Percentiles rank a stretch among this genome's conserved stretches.
phyloP scores from a whole-genome alignment of 768 basidiomycete genomes.

The Boletales sp. region DNA sequence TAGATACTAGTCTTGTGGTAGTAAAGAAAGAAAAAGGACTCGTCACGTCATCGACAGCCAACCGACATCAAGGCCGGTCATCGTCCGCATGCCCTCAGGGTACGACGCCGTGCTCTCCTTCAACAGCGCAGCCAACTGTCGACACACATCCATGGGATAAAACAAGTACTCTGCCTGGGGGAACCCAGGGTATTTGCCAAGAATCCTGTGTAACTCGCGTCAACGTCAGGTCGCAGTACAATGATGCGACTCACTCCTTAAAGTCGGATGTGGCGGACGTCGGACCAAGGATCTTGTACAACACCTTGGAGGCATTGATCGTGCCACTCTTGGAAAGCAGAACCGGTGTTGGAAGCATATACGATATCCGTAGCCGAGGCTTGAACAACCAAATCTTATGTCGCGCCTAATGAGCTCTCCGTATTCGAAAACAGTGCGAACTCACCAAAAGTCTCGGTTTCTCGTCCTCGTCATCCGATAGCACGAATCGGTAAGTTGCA shows the following conservation, averaged over 20 bases:
- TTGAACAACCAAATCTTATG: constrained; percentile 92
- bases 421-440: neutral
- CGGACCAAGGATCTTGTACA: constrained; percentile 77
- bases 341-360: constrained; percentile 52
- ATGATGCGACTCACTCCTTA: constrained; percentile 15
- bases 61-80: constrained; percentile 81
- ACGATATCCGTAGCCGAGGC: constrained; percentile 78
- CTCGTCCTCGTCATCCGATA: constrained; percentile 86
- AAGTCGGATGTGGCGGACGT: constrained; percentile 39
- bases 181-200: constrained; percentile 75
- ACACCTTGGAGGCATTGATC: constrained; percentile 73
- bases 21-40: no score
- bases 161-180: constrained; percentile 85
- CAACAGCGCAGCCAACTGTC: constrained; percentile 63
- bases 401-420: neutral
- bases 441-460: constrained; percentile 74
- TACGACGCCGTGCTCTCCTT: constrained; percentile 77
- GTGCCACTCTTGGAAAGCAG: constrained; percentile 59
- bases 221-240: neutral
- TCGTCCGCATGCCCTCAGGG: constrained; percentile 68
- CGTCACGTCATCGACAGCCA: constrained; percentile 48
- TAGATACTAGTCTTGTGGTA: no score
- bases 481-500: constrained; percentile 87
- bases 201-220: constrained; percentile 36
- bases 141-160: constrained; percentile 79